Evolutionary conservation across 2,329 filamentous ascomycete genomes (phyloP).

Genomic region (Aureobasidium uvarum): DNA sequence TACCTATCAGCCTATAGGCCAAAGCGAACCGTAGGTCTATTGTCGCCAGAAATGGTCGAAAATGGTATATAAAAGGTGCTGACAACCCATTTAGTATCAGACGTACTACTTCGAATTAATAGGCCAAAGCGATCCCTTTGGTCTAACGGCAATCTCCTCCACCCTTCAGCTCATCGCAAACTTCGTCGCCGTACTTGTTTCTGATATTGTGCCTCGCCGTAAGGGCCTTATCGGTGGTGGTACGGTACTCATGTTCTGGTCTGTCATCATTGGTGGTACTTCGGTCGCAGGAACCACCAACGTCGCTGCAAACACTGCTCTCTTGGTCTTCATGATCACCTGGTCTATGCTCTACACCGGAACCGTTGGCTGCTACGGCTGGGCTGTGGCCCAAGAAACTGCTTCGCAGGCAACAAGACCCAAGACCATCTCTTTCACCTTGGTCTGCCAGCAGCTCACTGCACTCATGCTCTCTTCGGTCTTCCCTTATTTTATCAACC

Average conservation of each 20-base stretch:
- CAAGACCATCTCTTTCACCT: slow-evolving; percentile 34
- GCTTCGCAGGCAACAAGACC: slow-evolving; percentile 32
- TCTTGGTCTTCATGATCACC: slow-evolving; percentile 35
- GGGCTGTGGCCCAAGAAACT: slow-evolving; percentile 34
- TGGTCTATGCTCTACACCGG: slow-evolving; percentile 35
- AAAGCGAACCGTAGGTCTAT: no score
- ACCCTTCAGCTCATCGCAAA: not conserved
- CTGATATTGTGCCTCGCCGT: not conserved
- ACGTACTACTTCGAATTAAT: not conserved
- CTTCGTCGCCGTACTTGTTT: not conserved
- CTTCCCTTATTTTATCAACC: slow-evolving; percentile 44
- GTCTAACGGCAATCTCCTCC: not conserved
- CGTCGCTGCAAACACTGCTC: slow-evolving; percentile 31
- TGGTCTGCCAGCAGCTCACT: slow-evolving; percentile 39
- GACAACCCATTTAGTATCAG: no score
- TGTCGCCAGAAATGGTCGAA: no score
- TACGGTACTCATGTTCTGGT: not conserved
- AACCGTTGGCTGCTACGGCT: slow-evolving; percentile 34
- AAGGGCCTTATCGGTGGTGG: not conserved
- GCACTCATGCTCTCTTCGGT: slow-evolving; percentile 41
- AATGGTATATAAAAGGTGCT: no score
- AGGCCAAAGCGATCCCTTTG: not conserved
- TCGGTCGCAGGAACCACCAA: slow-evolving; percentile 21
- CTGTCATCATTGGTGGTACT: not conserved
- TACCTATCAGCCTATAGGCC: no score